Conservation (phyloP, 768 basidiomycete species). For the Sarcodon sp. region DNA sequence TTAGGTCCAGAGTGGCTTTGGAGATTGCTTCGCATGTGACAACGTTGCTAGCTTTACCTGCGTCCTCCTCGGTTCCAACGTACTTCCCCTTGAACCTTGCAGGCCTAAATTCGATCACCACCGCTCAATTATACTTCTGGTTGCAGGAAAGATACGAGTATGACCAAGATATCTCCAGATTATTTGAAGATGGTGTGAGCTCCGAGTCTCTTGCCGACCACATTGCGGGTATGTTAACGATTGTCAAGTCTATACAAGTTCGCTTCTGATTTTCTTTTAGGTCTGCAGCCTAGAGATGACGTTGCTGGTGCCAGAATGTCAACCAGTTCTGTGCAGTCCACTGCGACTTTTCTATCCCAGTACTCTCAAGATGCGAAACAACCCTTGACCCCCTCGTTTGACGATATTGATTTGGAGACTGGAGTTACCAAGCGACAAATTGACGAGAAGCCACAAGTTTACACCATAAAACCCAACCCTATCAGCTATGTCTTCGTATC, state of each 20-base stretch:
- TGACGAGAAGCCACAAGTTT: background rate
- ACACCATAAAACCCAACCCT: constrained; percentile 1
- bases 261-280: background rate
- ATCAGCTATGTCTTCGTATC: background rate
- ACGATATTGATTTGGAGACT: background rate
- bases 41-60: background rate
- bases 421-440: background rate
- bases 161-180: background rate
- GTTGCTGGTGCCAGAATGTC: no score
- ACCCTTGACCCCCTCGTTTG: background rate
- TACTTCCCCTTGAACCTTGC: background rate
- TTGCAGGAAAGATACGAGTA: constrained; percentile 1
- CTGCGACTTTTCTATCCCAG: background rate
- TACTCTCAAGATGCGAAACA: background rate
- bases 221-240: background rate
- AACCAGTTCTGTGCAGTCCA: background rate
- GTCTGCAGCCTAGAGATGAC: no score
- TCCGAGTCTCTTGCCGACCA: background rate
- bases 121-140: constrained; percentile 1
- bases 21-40: constrained; percentile 1
- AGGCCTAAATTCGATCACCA: background rate
- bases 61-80: background rate
- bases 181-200: background rate
- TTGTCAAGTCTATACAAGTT: background rate
- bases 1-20: background rate